Evolutionary conservation across 202 grass and related monocot species (phyloP).

Genomic region (Setaria viridis): DNA sequence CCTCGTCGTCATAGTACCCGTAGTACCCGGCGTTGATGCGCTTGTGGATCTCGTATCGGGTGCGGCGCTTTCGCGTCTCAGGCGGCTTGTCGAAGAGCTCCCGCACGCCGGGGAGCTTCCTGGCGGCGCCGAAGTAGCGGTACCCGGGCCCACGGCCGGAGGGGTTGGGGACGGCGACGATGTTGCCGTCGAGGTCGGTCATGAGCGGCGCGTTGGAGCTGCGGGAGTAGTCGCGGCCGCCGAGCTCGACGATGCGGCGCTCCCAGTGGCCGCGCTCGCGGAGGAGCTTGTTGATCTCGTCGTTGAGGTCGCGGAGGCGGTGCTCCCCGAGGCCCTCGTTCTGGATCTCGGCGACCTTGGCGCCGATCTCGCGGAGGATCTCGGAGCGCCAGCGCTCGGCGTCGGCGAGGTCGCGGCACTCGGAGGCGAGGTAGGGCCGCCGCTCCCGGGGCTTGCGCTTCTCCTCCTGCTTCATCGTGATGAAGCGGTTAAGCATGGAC

Average conservation of each 20-base stretch:
- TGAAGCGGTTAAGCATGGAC: constrained; percentile 98
- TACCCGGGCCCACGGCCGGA: constrained; percentile 90
- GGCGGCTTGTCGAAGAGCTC: constrained; percentile 98
- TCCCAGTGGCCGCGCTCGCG: constrained; percentile 94
- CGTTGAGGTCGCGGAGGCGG: constrained; percentile 96
- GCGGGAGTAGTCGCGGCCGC: constrained; percentile 77
- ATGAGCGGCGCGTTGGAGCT: constrained; percentile 74
- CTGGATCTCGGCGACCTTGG: constrained; percentile 95
- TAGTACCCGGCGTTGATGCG: constrained; percentile 93
- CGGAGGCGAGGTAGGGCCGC: constrained; percentile 88
- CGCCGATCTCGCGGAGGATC: constrained; percentile 96
- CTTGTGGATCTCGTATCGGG: constrained; percentile 93
- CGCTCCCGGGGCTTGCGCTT: constrained; percentile 96
- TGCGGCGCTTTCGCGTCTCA: constrained; percentile 75
- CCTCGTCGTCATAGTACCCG: constrained; percentile 92
- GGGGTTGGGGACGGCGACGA: constrained; percentile 89
- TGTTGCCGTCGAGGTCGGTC: constrained; percentile 97
- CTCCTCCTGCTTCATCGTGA: constrained; percentile 99
- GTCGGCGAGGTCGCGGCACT: constrained; percentile 96
- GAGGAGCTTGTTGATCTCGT: constrained; percentile 99
- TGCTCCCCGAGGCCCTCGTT: constrained; percentile 97
- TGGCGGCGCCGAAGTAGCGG: constrained; percentile 95
- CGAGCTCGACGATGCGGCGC: constrained; percentile 86
- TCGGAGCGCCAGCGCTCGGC: constrained; percentile 90
- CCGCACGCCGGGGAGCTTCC: constrained; percentile 91